Evolutionary conservation across 2,329 filamentous ascomycete genomes (phyloP), one percentile per base, ranked within the genome.

Genomic region (Lithohypha guttulata): DNA sequence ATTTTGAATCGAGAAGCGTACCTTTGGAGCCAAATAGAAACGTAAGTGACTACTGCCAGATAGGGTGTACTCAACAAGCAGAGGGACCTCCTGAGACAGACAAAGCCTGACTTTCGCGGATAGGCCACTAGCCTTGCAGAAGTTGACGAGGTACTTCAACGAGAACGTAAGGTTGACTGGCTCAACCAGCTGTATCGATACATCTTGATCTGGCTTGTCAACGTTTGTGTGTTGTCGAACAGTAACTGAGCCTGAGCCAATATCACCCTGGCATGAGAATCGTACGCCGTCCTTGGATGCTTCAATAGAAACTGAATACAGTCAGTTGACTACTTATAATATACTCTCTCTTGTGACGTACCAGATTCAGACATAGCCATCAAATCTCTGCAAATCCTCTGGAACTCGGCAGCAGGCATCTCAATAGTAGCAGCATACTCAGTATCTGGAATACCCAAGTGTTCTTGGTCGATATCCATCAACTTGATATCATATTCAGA

Each of bases 391-490:
- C 85, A 93, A 63, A 98, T 98, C 54, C 87, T 81, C 66, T 84
- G 81, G 66, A 98, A 96, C 66, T 98, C 91, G 33, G 70, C 61
- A 22, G 83, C 77, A 10, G 91, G 68, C 54, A 69, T 86, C 39
- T 75, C 70, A 49, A 98, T 84, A 13, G 83, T 91, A 33, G 91
- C 83, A 26, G 86, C 82, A 59, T 98, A 98, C 57, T 98, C 91
- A n/a, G 93, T 98, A 55, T 98, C 89, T 11, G 91, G 91, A 55
- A 98, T 98, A 47, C 91, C 91, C 65, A 98, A 70, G 64, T 98
- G 91, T 73, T 98, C 91, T 70, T 98, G 93, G 66, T 98, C 91
- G 63, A 98, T 98, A 62, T 98, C 91, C 91, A 98, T 98, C 61
- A 98, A 79, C 75, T 98, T 98, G 66, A 98, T 83, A 64, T 98